Percentiles rank a stretch among this genome's conserved stretches.
phyloP scores from a whole-genome alignment of 1,139 yeast genomes.

The Suhomyces bokatorum region DNA sequence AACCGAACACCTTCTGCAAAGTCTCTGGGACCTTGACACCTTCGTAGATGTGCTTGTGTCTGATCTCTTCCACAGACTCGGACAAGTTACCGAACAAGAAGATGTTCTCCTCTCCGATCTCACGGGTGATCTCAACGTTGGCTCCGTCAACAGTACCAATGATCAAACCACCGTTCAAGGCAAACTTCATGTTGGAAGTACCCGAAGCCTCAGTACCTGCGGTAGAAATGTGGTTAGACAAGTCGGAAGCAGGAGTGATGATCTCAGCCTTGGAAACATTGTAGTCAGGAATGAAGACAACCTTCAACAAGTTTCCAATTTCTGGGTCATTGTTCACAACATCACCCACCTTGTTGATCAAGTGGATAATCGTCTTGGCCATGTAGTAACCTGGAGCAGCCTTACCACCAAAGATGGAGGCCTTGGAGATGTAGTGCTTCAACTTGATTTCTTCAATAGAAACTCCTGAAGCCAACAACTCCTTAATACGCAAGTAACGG shows the following conservation, averaged over 20 bases:
- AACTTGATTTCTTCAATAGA: constrained; percentile 58
- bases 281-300: constrained; percentile 86
- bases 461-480: constrained; percentile 51
- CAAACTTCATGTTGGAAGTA: constrained; percentile 95
- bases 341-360: constrained; percentile 77
- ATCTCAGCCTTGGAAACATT: constrained; percentile 93
- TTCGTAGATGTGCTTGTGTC: constrained; percentile 71
- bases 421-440: constrained; percentile 69
- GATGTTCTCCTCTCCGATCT: constrained; percentile 89
- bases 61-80: constrained; percentile 82
- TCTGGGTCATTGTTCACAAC: constrained; percentile 79
- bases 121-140: constrained; percentile 91
- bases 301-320: constrained; percentile 75
- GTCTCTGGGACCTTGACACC: constrained; percentile 56
- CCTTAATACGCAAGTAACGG: constrained; percentile 76
- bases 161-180: constrained; percentile 88
- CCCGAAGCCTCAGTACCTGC: constrained; percentile 98
- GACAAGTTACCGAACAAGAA: constrained; percentile 89
- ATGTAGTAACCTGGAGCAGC: constrained; percentile 96
- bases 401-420: constrained; percentile 87
- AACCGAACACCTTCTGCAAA: constrained; percentile 62
- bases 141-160: constrained; percentile 98
- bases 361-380: constrained; percentile 87
- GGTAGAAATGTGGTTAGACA: constrained; percentile 94
- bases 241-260: constrained; percentile 85